Percentiles rank a stretch among this genome's conserved stretches.
Evolutionary conservation across 1,284 basidiomycete genomes (phyloP).

Genomic region (Leccinum solheimii): DNA sequence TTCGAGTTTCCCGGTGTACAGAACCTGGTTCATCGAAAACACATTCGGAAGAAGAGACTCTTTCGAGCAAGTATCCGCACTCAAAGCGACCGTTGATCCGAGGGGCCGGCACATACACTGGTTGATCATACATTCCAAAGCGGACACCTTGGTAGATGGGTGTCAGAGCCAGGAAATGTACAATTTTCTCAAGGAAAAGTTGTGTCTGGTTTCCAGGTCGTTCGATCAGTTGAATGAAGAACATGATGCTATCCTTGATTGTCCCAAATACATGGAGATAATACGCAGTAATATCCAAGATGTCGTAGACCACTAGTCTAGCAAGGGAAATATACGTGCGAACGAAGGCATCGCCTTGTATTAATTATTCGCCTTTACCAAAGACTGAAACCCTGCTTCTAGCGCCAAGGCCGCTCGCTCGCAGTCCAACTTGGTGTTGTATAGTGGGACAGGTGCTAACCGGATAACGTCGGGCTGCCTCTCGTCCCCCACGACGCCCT

Average conservation of each 20-base stretch:
- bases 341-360: slow-evolving; percentile 5
- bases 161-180: slow-evolving; percentile 62
- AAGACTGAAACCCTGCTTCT: slow-evolving; percentile 49
- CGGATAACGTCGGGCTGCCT: slow-evolving; percentile 89
- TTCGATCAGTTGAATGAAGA: slow-evolving; percentile 49
- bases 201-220: slow-evolving; percentile 40
- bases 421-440: slow-evolving; percentile 80
- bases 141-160: slow-evolving; percentile 67
- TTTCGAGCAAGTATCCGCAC: slow-evolving; percentile 52
- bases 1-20: slow-evolving; percentile 60
- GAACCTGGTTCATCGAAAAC: slow-evolving; percentile 61
- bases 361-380: slow-evolving; percentile 19
- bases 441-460: slow-evolving; percentile 80
- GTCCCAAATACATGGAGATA: slow-evolving; percentile 48
- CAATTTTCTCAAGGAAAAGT: slow-evolving; percentile 48
- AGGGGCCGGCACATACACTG: slow-evolving; percentile 48
- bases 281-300: slow-evolving; percentile 42
- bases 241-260: slow-evolving; percentile 57
- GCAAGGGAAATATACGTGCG: background rate
- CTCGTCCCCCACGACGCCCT: slow-evolving; percentile 89
- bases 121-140: slow-evolving; percentile 71
- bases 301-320: slow-evolving; percentile 9
- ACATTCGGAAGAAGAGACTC: slow-evolving; percentile 54
- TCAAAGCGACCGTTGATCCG: slow-evolving; percentile 40
- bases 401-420: slow-evolving; percentile 65